phyloP scores from a whole-genome alignment of 768 basidiomycete genomes.

The Artomyces pyxidatus region DNA sequence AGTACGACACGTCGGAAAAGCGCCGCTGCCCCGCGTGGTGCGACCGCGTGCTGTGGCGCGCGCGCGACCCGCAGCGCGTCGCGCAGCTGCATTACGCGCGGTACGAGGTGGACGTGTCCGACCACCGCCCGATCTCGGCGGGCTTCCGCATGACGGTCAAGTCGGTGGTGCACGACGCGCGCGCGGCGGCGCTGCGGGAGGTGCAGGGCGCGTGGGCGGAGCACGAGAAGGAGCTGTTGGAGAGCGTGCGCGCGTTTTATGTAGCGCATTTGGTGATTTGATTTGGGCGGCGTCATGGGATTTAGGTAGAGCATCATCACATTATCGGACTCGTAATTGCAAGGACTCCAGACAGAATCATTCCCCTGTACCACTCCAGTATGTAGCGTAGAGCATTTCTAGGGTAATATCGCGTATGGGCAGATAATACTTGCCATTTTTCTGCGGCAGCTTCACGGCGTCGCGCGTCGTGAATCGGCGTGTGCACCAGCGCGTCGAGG shows the following conservation, averaged over 20 bases:
- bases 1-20: slow-evolving; percentile 88
- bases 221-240: slow-evolving; percentile 25
- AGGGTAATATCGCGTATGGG: no score
- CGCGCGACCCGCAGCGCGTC: slow-evolving; percentile 49
- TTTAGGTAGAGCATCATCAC: no score
- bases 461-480: no score
- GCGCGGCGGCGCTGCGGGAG: slow-evolving; percentile 47
- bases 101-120: slow-evolving; percentile 83
- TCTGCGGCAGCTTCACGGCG: no score
- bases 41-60: slow-evolving; percentile 82
- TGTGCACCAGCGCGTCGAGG: no score
- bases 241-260: slow-evolving; percentile 27
- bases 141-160: slow-evolving; percentile 72
- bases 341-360: no score
- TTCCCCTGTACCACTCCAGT: no score
- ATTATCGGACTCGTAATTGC: no score
- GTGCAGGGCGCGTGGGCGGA: slow-evolving; percentile 48
- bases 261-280: slow-evolving; percentile 23
- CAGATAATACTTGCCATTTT: no score
- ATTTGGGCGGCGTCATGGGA: no score
- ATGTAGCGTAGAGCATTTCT: no score
- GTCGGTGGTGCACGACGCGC: slow-evolving; percentile 49
- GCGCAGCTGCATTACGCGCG: slow-evolving; percentile 63
- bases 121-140: slow-evolving; percentile 85
- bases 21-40: slow-evolving; percentile 92